Conservation (phyloP, 2,329 filamentous ascomycete genomes). For the Aplosporella prunicola region DNA sequence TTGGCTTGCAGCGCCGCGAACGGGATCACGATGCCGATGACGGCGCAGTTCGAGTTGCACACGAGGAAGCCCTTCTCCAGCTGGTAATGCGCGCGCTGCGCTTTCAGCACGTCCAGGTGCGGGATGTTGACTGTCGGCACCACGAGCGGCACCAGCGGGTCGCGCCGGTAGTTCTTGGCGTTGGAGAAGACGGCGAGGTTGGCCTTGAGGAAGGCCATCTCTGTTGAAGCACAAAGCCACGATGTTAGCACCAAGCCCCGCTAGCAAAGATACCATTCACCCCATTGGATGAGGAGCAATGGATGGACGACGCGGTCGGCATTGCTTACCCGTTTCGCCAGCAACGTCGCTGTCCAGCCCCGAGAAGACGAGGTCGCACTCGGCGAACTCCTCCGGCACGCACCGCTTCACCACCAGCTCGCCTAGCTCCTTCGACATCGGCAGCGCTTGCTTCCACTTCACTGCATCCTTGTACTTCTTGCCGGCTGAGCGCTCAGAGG, state of each 20-base stretch:
- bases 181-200: conserved; percentile 93
- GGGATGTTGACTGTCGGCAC: conserved; percentile 89
- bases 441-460: conserved; percentile 82
- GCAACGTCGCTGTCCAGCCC: conserved; percentile 89
- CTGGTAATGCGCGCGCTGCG: conserved; percentile 65
- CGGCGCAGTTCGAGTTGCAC: conserved; percentile 97
- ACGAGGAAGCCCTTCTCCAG: conserved; percentile 84
- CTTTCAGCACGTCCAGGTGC: conserved; percentile 80
- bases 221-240: conserved; percentile 35
- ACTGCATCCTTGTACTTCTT: conserved; percentile 94
- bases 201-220: conserved; percentile 82
- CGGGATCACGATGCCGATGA: conserved; percentile 91
- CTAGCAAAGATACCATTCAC: neutral
- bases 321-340: conserved; percentile 67
- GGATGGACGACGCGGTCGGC: too few species aligned
- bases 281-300: too few species aligned
- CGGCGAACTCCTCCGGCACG: conserved; percentile 68
- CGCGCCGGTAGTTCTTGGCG: conserved; percentile 90
- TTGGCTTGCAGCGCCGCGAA: conserved; percentile 80
- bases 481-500: conserved; percentile 78
- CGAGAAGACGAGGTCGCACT: conserved; percentile 90
- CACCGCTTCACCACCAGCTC: conserved; percentile 81
- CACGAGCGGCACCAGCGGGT: conserved; percentile 83
- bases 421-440: conserved; percentile 66
- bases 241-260: neutral